phyloP scores from a whole-genome alignment of 75 land plant species.

The Larix kaempferi region DNA sequence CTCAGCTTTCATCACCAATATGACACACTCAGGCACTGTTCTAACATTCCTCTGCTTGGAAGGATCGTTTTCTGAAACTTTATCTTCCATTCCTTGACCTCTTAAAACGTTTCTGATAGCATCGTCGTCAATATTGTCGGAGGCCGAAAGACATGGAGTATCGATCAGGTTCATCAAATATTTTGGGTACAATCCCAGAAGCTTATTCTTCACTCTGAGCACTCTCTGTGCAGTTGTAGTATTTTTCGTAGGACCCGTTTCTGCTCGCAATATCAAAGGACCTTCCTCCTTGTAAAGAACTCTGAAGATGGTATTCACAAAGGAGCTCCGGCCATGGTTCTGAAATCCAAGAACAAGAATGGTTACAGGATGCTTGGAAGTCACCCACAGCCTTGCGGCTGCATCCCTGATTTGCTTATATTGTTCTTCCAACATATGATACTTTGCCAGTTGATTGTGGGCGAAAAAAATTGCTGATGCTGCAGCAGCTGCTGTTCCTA shows the following conservation, averaged over 20 bases:
- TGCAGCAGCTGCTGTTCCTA: neutral
- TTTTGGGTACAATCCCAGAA: neutral
- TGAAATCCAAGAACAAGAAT: neutral
- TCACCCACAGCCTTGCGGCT: neutral
- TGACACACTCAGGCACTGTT: neutral
- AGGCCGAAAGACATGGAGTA: neutral
- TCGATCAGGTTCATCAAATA: neutral
- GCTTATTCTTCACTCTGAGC: neutral
- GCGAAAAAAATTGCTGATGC: neutral
- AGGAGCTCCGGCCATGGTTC: slow-evolving; percentile 9
- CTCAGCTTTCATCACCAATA: neutral
- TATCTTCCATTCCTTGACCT: neutral
- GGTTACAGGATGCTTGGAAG: neutral
- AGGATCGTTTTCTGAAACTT: neutral
- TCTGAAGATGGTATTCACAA: neutral
- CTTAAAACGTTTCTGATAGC: neutral
- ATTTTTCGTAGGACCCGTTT: neutral
- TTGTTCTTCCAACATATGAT: neutral
- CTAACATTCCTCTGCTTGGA: neutral
- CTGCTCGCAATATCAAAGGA: neutral
- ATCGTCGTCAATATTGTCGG: neutral
- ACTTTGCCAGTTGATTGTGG: no score
- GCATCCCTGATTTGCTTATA: neutral
- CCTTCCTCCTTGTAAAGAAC: slow-evolving; percentile 1
- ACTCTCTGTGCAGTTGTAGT: neutral